Base-by-base conservation (phyloP, 805 yeast species). In the Saccharomycopsis selenospora region DNA sequence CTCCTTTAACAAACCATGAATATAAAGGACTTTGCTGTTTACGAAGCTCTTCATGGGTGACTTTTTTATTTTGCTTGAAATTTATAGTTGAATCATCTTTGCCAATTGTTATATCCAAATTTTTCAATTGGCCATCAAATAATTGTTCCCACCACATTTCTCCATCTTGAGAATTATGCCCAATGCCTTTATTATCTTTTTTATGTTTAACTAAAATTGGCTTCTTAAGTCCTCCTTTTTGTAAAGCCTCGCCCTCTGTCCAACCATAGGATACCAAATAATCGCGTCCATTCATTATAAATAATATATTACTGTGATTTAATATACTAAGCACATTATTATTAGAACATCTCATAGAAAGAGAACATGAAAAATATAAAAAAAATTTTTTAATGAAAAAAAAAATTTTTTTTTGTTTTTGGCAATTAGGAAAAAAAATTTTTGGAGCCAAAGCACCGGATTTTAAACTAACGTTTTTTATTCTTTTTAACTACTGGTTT, bases 71-170 rank as follows among this genome's bases (percentile, higher is more conserved):
- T 53, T 78, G 85, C 23, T 69, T 69, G 57, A 85, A 81, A 6
- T 70, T 61, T 0, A 85, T 71, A 1, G 59, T 64, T 1, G 68
- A 68, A 3, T 59, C 61, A 3, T 59, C 65, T 3, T 45, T 27
- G 18, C 26, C 5, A 25, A 26, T 33, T 18, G 55, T 63, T 5
- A 87, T 86, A 50, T 85, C 88, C 45, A 93, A 63, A 6, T 79
- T 76, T 60, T 87, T 86, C 55, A 91, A 72, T 56, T 89, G 96
- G 1, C 96, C 96, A 64, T 91, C 97, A 67, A 93, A 93, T 41
- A 91, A 71, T 55, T 86, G 75, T 56, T 91, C 99, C 99, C 99
- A 91, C 99, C 99, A 91, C 42, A 87, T 83, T 55, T 86, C 95
- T 13, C 81, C 76, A 56, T 87, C 93, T 45, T 79, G 82, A 22